Conservation (phyloP, 2,329 filamentous ascomycete genomes). For the Endocalyx cinctus region DNA sequence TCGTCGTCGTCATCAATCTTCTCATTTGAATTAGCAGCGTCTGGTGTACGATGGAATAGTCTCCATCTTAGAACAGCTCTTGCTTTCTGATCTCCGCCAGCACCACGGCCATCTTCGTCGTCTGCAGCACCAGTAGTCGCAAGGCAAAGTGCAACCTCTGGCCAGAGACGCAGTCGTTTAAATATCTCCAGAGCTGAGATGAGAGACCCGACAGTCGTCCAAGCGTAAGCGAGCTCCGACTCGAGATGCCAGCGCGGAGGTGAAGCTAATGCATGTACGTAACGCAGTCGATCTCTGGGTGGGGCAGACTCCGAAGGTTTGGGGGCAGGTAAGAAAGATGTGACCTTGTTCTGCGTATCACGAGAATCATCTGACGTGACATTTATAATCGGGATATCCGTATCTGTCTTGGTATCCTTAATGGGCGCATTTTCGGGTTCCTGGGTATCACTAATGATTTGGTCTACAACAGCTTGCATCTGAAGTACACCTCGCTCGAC, state of each 20-base stretch:
- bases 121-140: conserved; percentile 58
- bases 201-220: conserved; percentile 83
- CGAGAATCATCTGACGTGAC: conserved; percentile 34
- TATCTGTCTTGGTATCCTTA: conserved; percentile 17
- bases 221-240: conserved; percentile 86
- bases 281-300: conserved; percentile 69
- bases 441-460: conserved; percentile 79
- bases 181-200: conserved; percentile 93
- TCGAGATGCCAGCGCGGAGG: conserved; percentile 93
- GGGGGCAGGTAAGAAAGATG: conserved; percentile 75
- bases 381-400: conserved; percentile 40
- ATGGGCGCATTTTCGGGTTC: conserved; percentile 23
- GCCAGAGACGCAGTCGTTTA: conserved; percentile 87
- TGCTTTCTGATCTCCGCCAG: conserved; percentile 72
- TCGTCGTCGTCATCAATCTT: conserved; percentile 32
- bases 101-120: conserved; percentile 49
- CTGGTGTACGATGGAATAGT: conserved; percentile 63
- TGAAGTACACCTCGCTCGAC: conserved; percentile 87
- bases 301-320: conserved; percentile 75
- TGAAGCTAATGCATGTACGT: conserved; percentile 77
- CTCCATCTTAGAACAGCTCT: conserved; percentile 70
- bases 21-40: conserved; percentile 14
- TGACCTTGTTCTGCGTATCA: conserved; percentile 57
- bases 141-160: conserved; percentile 87
- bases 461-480: conserved; percentile 90